Evolutionary conservation across 169 alveolate species (phyloP), one percentile per base, ranked within the genome.

Genomic region (Ichthyophthirius multifiliis): DNA sequence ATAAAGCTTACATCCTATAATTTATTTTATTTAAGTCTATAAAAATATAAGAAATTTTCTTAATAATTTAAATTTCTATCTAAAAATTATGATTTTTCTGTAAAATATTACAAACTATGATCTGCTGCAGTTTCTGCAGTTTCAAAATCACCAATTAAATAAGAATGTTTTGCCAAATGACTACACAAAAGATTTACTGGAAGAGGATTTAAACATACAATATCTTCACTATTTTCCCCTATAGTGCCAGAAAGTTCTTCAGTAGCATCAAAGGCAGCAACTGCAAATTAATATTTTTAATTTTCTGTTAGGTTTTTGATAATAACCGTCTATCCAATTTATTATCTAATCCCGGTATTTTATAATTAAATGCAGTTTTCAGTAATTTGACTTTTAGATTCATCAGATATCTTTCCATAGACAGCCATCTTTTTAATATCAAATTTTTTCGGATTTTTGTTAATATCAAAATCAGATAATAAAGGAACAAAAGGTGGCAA

Each of bases 261-360:
- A 13, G 84, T 90, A 5, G 43, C 47, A 46, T 90, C 83, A 62
- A 83, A 89, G 2, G 89, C 94, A 6, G 87, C 90, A 7, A 86
- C 85, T 27, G 94, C 94, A 82, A 86, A 89, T 37, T 87, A 90
- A 76, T 89, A 86, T 65, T 82, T 89, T 55, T 83, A 81, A 74
- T 89, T 89, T 20, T 86, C 84, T 27, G 78, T 34, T 37, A 89
- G 83, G 20, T 84, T 76, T 34, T 82, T 83, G 12, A 89, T 82
- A 7, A 84, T 86, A 18, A 86, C 85, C 6, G 75, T 62, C 12
- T 80, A 74, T 12, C 92, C 90, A 9, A 84, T 82, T 27, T 74
- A 43, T 20, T 48, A 34, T 63, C 74, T 83, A 0, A 43, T 55
- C 18, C 92, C 92, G 12, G 92, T 89, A 7, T 89, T 90, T 13